phyloP scores from a whole-genome alignment of 2,329 filamentous ascomycete genomes.

The Diaporthe capsici region DNA sequence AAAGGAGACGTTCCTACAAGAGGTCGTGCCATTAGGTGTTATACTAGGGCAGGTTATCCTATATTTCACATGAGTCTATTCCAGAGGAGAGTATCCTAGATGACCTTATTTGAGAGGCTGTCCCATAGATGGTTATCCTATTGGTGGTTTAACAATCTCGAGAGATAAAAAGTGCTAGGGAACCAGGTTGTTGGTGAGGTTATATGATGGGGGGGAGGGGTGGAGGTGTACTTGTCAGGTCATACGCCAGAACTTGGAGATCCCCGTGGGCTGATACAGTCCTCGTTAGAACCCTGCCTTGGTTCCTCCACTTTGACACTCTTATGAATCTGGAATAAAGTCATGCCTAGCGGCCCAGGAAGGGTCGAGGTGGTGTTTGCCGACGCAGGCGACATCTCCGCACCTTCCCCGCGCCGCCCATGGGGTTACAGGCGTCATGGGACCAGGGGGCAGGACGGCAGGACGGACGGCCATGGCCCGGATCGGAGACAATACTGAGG shows the following conservation, averaged over 20 bases:
- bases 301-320: not conserved
- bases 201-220: too few relatives aligned
- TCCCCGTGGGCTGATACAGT: not conserved
- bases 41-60: too few relatives aligned
- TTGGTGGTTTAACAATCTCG: too few relatives aligned
- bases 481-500: not conserved
- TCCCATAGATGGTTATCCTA: too few relatives aligned
- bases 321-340: slow-evolving; percentile 16
- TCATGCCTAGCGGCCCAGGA: slow-evolving; percentile 31
- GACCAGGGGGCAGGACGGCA: not conserved
- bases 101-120: not conserved
- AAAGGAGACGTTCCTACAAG: too few relatives aligned
- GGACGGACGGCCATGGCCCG: not conserved
- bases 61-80: not conserved
- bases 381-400: slow-evolving; percentile 19
- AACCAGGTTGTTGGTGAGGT: too few relatives aligned
- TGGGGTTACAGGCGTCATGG: slow-evolving; percentile 9
- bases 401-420: slow-evolving; percentile 34
- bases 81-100: not conserved
- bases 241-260: not conserved
- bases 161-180: too few relatives aligned
- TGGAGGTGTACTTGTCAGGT: too few relatives aligned
- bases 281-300: not conserved
- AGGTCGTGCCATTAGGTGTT: too few relatives aligned
- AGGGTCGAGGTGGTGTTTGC: slow-evolving; percentile 7